phyloP scores from a whole-genome alignment of 345 rosid species.

The Iberis pinnata region DNA sequence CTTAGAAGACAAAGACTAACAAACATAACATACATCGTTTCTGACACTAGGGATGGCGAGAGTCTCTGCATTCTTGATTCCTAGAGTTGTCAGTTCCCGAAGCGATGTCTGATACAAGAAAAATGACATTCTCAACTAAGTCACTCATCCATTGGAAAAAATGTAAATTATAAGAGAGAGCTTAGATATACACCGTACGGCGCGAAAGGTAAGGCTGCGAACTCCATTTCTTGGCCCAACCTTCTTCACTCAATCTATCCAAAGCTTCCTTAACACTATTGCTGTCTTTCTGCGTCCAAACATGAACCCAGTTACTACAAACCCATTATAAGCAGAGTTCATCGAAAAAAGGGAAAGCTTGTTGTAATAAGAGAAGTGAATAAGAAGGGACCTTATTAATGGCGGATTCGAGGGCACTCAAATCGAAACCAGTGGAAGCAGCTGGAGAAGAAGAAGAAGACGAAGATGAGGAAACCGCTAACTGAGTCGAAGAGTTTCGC shows the following conservation, averaged over 20 bases:
- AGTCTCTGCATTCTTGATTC: constrained; percentile 78
- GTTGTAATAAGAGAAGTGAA: too few relatives aligned
- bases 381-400: constrained; percentile 41
- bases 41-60: constrained; percentile 93
- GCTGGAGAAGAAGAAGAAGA: constrained; percentile 45
- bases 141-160: background rate
- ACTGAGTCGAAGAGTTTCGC: background rate
- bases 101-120: constrained; percentile 59
- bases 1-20: background rate
- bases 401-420: constrained; percentile 64
- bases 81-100: constrained; percentile 69
- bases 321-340: background rate
- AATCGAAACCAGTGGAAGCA: constrained; percentile 41
- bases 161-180: constrained; percentile 16
- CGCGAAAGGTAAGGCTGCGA: constrained; percentile 94
- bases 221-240: constrained; percentile 94
- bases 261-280: constrained; percentile 75
- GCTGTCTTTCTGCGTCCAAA: constrained; percentile 64
- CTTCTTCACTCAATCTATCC: constrained; percentile 52
- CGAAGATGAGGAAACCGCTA: constrained; percentile 20
- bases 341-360: too few relatives aligned
- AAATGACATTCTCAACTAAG: background rate
- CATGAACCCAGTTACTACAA: background rate
- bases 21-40: constrained; percentile 52
- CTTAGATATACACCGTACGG: constrained; percentile 65